These are phyloP conservation scores for Chloris gayana DNA, from an alignment of 176 grass and related monocot genomes.

Conservation along the genomic window DNA sequence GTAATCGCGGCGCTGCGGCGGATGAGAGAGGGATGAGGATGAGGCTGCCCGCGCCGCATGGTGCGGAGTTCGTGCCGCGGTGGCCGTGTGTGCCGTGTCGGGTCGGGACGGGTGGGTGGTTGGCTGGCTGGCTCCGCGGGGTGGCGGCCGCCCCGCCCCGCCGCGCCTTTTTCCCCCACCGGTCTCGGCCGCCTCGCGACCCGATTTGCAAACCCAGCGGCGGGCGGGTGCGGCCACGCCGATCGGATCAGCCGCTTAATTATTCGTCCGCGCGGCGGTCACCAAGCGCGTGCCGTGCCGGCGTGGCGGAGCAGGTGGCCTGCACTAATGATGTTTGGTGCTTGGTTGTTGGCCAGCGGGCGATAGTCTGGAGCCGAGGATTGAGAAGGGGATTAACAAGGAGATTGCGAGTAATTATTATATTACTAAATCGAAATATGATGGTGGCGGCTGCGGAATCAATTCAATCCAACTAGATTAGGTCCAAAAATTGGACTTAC, in stretches of 20 bases:
- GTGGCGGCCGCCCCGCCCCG: constrained; percentile 4
- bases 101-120: constrained; percentile 1
- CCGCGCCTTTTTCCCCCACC: background rate
- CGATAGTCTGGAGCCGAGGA: no score
- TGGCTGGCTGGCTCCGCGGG: background rate
- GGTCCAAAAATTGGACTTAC: no score
- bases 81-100: constrained; percentile 46
- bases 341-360: background rate
- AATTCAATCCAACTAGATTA: no score
- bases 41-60: constrained; percentile 26
- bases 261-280: constrained; percentile 5
- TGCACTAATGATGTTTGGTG: constrained; percentile 8
- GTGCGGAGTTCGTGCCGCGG: constrained; percentile 43
- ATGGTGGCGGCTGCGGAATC: no score
- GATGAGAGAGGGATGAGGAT: background rate
- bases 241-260: constrained; percentile 1
- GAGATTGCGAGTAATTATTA: no score
- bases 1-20: constrained; percentile 26
- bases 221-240: background rate
- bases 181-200: background rate
- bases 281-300: constrained; percentile 13
- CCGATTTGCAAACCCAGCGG: background rate
- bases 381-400: no score
- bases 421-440: no score
- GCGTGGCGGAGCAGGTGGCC: background rate